phyloP scores from a whole-genome alignment of 352 stramenopile genomes.

The Globisporangium okanoganense region DNA sequence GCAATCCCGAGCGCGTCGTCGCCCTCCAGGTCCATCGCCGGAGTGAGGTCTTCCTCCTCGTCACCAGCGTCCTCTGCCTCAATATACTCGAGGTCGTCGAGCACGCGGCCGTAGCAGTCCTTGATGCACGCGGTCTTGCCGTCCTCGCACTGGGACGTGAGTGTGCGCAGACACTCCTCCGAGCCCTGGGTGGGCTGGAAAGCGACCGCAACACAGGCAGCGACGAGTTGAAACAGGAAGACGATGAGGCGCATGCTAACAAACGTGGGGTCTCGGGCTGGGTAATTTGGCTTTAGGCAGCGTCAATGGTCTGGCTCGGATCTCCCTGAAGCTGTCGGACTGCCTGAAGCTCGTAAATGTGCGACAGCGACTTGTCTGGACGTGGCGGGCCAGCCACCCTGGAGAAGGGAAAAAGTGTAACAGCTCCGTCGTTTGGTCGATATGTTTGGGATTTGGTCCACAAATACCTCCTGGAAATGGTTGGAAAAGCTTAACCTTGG shows the following conservation, averaged over 20 bases:
- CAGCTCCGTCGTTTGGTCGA: too few species aligned
- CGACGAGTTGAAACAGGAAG: not conserved
- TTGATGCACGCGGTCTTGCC: not conserved
- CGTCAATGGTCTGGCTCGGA: too few species aligned
- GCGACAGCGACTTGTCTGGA: too few species aligned
- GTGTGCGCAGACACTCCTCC: not conserved
- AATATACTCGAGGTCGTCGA: not conserved
- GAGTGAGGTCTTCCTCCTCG: not conserved
- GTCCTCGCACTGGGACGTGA: not conserved
- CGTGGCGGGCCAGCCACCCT: too few species aligned
- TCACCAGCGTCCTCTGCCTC: not conserved
- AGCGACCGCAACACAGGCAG: not conserved
- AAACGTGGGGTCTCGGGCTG: too few species aligned
- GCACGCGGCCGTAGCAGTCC: not conserved
- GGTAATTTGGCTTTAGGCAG: too few species aligned
- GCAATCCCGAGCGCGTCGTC: not conserved
- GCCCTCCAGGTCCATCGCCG: not conserved
- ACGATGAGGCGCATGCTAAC: not conserved
- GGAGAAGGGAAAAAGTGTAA: too few species aligned
- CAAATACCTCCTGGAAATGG: too few species aligned
- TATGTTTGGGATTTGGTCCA: too few species aligned
- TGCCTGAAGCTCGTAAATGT: too few species aligned
- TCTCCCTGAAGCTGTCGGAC: not conserved
- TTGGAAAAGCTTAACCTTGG: too few species aligned
- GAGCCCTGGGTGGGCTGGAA: not conserved